Conservation (phyloP, 441 rosid species). For the Adansonia grandidieri region DNA sequence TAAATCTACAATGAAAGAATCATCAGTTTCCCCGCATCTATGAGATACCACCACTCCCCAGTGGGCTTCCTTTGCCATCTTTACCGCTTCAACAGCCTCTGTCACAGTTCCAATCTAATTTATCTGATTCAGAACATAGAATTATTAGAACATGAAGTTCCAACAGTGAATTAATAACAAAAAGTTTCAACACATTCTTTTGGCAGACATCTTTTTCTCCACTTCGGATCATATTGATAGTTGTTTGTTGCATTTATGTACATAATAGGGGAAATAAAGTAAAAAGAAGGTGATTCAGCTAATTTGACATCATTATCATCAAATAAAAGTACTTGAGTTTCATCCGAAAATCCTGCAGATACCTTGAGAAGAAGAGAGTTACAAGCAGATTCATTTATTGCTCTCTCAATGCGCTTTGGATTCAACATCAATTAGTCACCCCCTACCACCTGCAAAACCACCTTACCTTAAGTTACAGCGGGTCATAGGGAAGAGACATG, state of each 20-base stretch:
- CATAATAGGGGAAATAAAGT: not conserved
- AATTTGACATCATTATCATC: not conserved
- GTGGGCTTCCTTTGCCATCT: conserved; percentile 80
- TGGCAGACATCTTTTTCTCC: not conserved
- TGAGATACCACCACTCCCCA: conserved; percentile 94
- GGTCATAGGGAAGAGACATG: not conserved
- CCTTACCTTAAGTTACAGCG: conserved; percentile 13
- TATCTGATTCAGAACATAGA: conserved; percentile 50
- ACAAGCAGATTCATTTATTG: conserved; percentile 79
- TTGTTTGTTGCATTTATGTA: no score
- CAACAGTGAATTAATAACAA: conserved; percentile 8
- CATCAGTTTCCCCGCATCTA: conserved; percentile 92
- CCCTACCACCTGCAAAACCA: conserved; percentile 81
- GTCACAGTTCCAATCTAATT: conserved; percentile 97
- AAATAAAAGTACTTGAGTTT: not conserved
- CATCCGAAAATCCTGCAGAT: conserved; percentile 24
- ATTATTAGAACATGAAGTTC: conserved; percentile 1
- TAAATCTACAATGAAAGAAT: conserved; percentile 86
- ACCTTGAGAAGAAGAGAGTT: conserved; percentile 97
- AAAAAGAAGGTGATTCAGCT: not conserved
- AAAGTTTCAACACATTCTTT: not conserved
- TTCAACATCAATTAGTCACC: conserved; percentile 87
- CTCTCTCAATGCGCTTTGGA: conserved; percentile 80
- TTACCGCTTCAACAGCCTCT: conserved; percentile 88
- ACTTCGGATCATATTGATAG: no score